These are phyloP conservation scores for Tolypocladium endophyticum DNA, from an alignment of 2,329 filamentous ascomycete genomes.

Conservation along the genomic window DNA sequence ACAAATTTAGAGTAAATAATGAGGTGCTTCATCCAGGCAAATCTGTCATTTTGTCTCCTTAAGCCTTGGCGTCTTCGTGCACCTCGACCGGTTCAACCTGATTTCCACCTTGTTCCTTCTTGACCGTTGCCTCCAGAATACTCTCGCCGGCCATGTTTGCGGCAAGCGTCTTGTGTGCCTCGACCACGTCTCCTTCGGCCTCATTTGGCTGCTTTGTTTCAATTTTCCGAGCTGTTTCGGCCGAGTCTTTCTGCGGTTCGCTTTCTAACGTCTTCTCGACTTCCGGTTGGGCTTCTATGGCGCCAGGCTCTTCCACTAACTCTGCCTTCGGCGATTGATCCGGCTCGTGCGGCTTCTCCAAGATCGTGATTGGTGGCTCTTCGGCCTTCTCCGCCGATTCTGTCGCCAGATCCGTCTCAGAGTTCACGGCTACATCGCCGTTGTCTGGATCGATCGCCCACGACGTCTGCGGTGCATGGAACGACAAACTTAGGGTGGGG, in stretches of 20 bases:
- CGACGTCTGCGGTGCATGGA: constrained; percentile 35
- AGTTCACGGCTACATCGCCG: constrained; percentile 25
- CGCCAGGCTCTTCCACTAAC: not conserved
- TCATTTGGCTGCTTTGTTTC: not conserved
- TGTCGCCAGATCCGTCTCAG: constrained; percentile 6
- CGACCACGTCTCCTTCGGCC: constrained; percentile 1
- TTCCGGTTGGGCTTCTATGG: not conserved
- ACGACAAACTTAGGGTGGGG: constrained; percentile 28
- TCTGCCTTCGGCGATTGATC: not conserved
- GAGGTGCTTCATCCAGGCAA: not conserved
- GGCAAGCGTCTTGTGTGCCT: constrained; percentile 24
- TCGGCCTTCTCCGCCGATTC: constrained; percentile 3
- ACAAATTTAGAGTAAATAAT: not conserved
- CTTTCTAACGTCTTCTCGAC: not conserved
- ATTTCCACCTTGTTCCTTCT: constrained; percentile 20
- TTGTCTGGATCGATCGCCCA: constrained; percentile 44
- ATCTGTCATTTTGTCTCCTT: not conserved
- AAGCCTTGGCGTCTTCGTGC: constrained; percentile 22
- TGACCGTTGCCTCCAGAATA: constrained; percentile 26
- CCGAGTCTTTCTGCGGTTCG: not conserved
- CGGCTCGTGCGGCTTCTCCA: not conserved
- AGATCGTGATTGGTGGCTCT: not conserved
- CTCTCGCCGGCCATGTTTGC: constrained; percentile 33
- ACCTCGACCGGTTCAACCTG: constrained; percentile 23
- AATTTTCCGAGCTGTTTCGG: not conserved